A percentile compares a stretch with the other conserved stretches of the same genome.
Evolutionary conservation across 768 basidiomycete species (phyloP).

Genomic region (Sutorius australiensis): DNA sequence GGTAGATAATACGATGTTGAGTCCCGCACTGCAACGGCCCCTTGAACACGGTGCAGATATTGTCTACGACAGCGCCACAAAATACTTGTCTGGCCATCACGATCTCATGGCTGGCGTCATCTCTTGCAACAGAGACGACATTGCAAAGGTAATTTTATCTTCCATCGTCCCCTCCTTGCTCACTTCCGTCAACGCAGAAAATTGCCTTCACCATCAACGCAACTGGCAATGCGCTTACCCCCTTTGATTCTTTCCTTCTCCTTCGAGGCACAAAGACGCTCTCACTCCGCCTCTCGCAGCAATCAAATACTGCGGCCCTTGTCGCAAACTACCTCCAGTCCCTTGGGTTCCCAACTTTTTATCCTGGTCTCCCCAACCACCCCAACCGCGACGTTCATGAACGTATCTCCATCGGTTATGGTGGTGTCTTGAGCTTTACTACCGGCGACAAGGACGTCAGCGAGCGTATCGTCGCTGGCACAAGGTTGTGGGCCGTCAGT

Average conservation of each 20-base stretch:
- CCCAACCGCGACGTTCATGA: constrained; percentile 86
- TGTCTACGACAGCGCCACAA: constrained; percentile 97
- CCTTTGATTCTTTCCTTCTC: constrained; percentile 95
- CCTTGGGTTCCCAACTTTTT: constrained; percentile 88
- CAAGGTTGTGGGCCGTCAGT: constrained; percentile 94
- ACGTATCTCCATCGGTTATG: constrained; percentile 85
- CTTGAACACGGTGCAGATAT: constrained; percentile 95
- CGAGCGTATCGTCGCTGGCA: constrained; percentile 88
- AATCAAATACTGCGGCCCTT: constrained; percentile 74
- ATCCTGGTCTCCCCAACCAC: constrained; percentile 83
- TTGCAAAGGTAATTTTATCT: constrained; percentile 61
- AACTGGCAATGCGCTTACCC: constrained; percentile 90
- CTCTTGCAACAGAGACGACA: constrained; percentile 85
- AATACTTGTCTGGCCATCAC: constrained; percentile 97
- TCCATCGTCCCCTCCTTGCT: neutral
- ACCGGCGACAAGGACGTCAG: constrained; percentile 89
- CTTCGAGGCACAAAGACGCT: constrained; percentile 95
- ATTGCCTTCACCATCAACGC: constrained; percentile 91
- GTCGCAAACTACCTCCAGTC: constrained; percentile 83
- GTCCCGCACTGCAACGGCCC: constrained; percentile 93
- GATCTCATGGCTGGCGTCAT: constrained; percentile 99
- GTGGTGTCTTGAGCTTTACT: constrained; percentile 92
- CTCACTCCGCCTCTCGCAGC: constrained; percentile 92
- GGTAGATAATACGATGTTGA: constrained; percentile 99
- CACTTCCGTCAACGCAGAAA: constrained; percentile 45